Evolutionary conservation across 768 basidiomycete genomes (phyloP).

Genomic region (Tulasnella sp.): DNA sequence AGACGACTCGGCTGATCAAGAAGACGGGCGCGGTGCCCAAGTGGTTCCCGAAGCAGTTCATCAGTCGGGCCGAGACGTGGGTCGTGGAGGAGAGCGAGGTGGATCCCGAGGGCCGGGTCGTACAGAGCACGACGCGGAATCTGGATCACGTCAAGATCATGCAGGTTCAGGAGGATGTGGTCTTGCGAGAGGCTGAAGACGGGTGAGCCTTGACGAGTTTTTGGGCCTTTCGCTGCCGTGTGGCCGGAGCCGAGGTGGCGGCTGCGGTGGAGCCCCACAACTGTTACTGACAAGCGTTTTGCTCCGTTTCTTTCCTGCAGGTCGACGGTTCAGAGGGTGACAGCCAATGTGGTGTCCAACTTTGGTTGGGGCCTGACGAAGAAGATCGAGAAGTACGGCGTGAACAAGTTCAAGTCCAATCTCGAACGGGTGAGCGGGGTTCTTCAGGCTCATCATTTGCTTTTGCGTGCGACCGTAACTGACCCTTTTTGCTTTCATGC

Average conservation of each 20-base stretch:
- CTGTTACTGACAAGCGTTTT: neutral
- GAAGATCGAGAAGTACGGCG: slow-evolving; percentile 79
- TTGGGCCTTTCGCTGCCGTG: neutral
- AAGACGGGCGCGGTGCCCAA: slow-evolving; percentile 87
- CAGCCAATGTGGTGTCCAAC: slow-evolving; percentile 80
- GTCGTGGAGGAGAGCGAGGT: slow-evolving; percentile 93
- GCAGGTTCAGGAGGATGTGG: slow-evolving; percentile 82
- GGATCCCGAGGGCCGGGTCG: slow-evolving; percentile 71
- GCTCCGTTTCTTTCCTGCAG: slow-evolving; percentile 40
- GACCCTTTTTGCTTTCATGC: slow-evolving; percentile 17
- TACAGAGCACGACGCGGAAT: slow-evolving; percentile 80
- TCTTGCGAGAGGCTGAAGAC: slow-evolving; percentile 62
- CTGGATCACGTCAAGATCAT: slow-evolving; percentile 92
- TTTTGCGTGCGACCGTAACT: slow-evolving; percentile 9
- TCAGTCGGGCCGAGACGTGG: slow-evolving; percentile 87
- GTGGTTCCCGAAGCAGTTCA: slow-evolving; percentile 83
- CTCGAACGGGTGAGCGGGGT: slow-evolving; percentile 63
- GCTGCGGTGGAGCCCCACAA: too few relatives aligned
- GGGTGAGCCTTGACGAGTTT: slow-evolving; percentile 50
- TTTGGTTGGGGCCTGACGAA: slow-evolving; percentile 90
- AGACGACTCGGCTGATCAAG: slow-evolving; percentile 86
- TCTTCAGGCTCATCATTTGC: slow-evolving; percentile 23
- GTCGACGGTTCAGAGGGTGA: slow-evolving; percentile 79
- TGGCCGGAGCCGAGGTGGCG: neutral
- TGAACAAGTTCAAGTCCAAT: slow-evolving; percentile 81